Evolutionary conservation across 2,329 filamentous ascomycete genomes (phyloP), one percentile per base, ranked within the genome.

Genomic region (Ophiostoma perfectum): DNA sequence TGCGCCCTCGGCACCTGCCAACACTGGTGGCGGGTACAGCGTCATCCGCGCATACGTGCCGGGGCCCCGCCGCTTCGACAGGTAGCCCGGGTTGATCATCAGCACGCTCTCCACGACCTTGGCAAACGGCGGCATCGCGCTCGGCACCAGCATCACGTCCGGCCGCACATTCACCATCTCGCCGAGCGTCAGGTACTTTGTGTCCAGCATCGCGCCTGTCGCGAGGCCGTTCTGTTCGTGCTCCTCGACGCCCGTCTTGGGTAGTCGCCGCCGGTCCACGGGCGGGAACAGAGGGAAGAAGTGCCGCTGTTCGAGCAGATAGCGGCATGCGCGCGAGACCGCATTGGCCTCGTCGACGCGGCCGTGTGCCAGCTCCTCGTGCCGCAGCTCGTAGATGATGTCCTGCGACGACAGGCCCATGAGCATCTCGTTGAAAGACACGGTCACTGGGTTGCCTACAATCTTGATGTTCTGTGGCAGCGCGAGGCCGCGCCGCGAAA

Each of bases 241-340:
- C 70, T 86, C 83, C 18, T 80, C 82, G 1, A 84, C 85, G 0
- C 87, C 88, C 0, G 87, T 86, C 76, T 85, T 89, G 42, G 89
- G 87, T 68, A 92, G 79, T 72, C 81, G 86, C 69, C 86, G 83
- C 65, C 93, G 84, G 66, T 90, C 87, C 12, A 88, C 84, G 0
- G 94, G 88, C 5, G 95, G 95, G 75, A 93, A 97, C 0, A 98
- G 79, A 0, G 95, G 95, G 74, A 92, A 92, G 78, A 93, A 98
- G 75, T 95, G 93, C 6, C 93, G 83, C 79, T 98, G 95, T 78
- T 97, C 90, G 69, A 99, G 86, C 18, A 99, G 78, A 73, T 95
- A 89, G 27, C 88, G 84, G 5, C 90, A 87, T 64, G 93, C 78
- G n/a, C 94, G 81, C 16, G 88, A 86, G 74, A 94, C 82, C 39